These are phyloP conservation scores for Amniculicola lignicola DNA, from an alignment of 495 filamentous ascomycete species.

Conservation along the genomic window DNA sequence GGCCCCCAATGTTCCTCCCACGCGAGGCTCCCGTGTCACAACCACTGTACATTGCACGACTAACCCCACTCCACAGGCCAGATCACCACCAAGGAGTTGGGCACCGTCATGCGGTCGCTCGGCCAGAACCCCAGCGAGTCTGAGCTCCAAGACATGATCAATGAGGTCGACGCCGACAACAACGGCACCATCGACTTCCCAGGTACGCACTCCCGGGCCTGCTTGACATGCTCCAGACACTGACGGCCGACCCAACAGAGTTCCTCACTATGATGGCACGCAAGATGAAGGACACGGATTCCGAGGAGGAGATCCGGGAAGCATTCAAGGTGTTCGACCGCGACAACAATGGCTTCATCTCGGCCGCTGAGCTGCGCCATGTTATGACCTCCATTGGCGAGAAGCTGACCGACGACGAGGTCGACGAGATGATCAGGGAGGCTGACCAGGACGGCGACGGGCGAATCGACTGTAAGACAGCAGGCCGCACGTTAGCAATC, in stretches of 20 bases:
- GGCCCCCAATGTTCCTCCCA: no score
- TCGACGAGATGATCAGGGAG: conserved; percentile 99
- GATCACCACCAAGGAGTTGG: conserved; percentile 99
- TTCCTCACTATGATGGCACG: conserved; percentile 99
- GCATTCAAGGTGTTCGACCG: conserved; percentile 96
- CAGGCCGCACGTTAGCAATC: neutral
- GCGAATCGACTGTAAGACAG: conserved; percentile 77
- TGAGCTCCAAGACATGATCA: conserved; percentile 99
- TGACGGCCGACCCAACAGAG: conserved; percentile 52
- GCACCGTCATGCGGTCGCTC: conserved; percentile 99
- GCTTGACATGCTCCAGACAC: neutral
- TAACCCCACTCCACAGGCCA: conserved; percentile 66
- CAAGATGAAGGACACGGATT: conserved; percentile 99
- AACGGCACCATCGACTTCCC: conserved; percentile 99
- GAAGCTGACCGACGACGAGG: conserved; percentile 98
- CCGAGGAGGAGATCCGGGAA: conserved; percentile 97
- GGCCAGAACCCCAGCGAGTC: conserved; percentile 99
- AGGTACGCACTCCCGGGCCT: conserved; percentile 52
- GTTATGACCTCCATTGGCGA: conserved; percentile 99
- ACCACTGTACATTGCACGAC: no score
- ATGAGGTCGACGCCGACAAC: conserved; percentile 99
- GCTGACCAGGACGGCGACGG: conserved; percentile 99
- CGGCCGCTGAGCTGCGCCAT: conserved; percentile 92
- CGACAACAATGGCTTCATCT: conserved; percentile 99
- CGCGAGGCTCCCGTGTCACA: no score